phyloP scores from a whole-genome alignment of 192 early-diverging fungal species.

The Coemansia sp. region DNA sequence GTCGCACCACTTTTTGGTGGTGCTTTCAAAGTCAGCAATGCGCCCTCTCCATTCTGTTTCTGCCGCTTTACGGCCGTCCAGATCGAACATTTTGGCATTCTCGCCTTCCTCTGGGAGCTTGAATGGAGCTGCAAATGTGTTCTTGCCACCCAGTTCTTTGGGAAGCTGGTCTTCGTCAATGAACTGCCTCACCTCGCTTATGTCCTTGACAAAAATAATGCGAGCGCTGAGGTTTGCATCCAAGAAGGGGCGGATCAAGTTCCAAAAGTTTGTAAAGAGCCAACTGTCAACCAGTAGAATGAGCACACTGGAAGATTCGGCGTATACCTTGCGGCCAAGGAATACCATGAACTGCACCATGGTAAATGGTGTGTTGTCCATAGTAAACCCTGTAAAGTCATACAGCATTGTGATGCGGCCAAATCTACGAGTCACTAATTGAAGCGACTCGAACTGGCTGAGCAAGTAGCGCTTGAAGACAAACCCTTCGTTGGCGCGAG shows the following conservation, averaged over 20 bases:
- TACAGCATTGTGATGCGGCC: constrained; percentile 34
- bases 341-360: constrained; percentile 44
- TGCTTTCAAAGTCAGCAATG: constrained; percentile 27
- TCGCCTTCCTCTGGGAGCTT: constrained; percentile 34
- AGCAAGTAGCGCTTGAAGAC: constrained; percentile 41
- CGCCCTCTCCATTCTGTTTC: constrained; percentile 33
- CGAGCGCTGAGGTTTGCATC: constrained; percentile 47
- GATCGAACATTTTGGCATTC: constrained; percentile 35
- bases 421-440: constrained; percentile 27
- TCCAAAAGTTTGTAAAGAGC: constrained; percentile 54
- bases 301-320: constrained; percentile 40
- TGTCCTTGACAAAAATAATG: constrained; percentile 45
- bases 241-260: constrained; percentile 40
- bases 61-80: constrained; percentile 25
- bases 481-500: constrained; percentile 30
- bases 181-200: constrained; percentile 35
- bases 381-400: constrained; percentile 44
- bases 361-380: constrained; percentile 45
- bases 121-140: constrained; percentile 18
- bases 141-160: constrained; percentile 28
- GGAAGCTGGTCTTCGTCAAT: constrained; percentile 46
- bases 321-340: constrained; percentile 37
- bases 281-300: constrained; percentile 53
- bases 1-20: constrained; percentile 34
- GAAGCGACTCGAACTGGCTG: constrained; percentile 28